These are phyloP conservation scores for Haematococcus sp. DNA, from an alignment of 139 green algal species.

Conservation along the genomic window DNA sequence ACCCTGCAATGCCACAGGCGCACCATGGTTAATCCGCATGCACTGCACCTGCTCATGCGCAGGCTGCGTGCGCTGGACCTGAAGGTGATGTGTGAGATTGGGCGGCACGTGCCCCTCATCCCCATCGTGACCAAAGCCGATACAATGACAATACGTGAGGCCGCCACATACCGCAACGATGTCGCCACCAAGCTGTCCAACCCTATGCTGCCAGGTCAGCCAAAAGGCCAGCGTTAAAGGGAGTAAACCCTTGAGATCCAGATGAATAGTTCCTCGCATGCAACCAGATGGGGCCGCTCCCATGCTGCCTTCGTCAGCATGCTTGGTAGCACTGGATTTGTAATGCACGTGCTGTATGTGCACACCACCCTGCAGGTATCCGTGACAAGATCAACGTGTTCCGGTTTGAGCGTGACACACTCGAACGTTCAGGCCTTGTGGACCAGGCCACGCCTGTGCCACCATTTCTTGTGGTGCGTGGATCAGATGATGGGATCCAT, in stretches of 20 bases:
- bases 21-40: too few species aligned
- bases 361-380: slow-evolving; percentile 38
- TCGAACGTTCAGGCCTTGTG: slow-evolving; percentile 56
- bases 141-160: slow-evolving; percentile 77
- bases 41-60: not conserved
- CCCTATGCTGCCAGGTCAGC: slow-evolving; percentile 44
- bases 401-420: slow-evolving; percentile 68
- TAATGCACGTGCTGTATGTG: too few species aligned
- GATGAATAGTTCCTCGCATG: too few species aligned
- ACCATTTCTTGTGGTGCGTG: slow-evolving; percentile 65
- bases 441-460: slow-evolving; percentile 36
- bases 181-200: slow-evolving; percentile 62
- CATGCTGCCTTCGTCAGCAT: too few species aligned
- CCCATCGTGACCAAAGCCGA: slow-evolving; percentile 75
- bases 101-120: slow-evolving; percentile 65
- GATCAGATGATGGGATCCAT: not conserved
- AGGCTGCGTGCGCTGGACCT: slow-evolving; percentile 66
- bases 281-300: too few species aligned
- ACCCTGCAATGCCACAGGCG: too few species aligned
- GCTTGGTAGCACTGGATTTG: too few species aligned
- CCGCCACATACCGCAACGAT: slow-evolving; percentile 42
- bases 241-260: too few species aligned
- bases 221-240: too few species aligned
- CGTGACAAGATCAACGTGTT: slow-evolving; percentile 72
- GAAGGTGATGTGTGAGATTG: slow-evolving; percentile 63